phyloP scores from a whole-genome alignment of 306 rosid genomes.

The Vigna nakashimae region DNA sequence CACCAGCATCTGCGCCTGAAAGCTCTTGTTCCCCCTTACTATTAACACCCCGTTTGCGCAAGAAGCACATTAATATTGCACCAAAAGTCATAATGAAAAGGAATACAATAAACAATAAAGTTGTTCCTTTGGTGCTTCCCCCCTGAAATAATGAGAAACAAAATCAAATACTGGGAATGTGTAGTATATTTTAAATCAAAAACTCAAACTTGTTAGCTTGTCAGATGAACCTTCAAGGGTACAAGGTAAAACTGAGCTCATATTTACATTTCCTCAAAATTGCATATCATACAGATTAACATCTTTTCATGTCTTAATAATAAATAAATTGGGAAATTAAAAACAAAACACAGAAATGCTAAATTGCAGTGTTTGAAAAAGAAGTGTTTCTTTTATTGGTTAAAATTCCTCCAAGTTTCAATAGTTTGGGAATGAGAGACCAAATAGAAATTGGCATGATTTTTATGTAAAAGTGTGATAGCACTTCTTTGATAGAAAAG shows the following conservation, averaged over 20 bases:
- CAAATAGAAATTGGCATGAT: neutral
- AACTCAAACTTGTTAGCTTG: slow-evolving; percentile 24
- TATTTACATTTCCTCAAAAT: slow-evolving; percentile 32
- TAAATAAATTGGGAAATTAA: slow-evolving; percentile 20
- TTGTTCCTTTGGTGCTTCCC: slow-evolving; percentile 68
- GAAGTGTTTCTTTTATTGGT: neutral
- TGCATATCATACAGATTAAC: slow-evolving; percentile 8
- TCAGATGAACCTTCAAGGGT: slow-evolving; percentile 29
- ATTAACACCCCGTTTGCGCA: slow-evolving; percentile 59
- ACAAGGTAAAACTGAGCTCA: slow-evolving; percentile 36
- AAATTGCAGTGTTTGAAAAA: slow-evolving; percentile 1
- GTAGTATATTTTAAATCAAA: slow-evolving; percentile 22
- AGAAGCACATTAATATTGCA: slow-evolving; percentile 78
- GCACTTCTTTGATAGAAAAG: too few relatives aligned
- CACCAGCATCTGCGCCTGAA: slow-evolving; percentile 49
- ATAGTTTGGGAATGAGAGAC: neutral
- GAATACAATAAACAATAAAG: slow-evolving; percentile 76
- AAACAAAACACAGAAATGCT: slow-evolving; percentile 12
- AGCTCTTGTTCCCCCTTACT: slow-evolving; percentile 50
- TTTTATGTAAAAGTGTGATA: neutral
- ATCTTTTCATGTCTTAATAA: slow-evolving; percentile 25
- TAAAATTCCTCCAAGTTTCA: neutral
- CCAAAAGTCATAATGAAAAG: slow-evolving; percentile 82
- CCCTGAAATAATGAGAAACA: slow-evolving; percentile 59
- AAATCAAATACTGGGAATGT: slow-evolving; percentile 38